Evolutionary conservation across 495 filamentous ascomycete species (phyloP).

Genomic region (Hypoxylon subgilvum): DNA sequence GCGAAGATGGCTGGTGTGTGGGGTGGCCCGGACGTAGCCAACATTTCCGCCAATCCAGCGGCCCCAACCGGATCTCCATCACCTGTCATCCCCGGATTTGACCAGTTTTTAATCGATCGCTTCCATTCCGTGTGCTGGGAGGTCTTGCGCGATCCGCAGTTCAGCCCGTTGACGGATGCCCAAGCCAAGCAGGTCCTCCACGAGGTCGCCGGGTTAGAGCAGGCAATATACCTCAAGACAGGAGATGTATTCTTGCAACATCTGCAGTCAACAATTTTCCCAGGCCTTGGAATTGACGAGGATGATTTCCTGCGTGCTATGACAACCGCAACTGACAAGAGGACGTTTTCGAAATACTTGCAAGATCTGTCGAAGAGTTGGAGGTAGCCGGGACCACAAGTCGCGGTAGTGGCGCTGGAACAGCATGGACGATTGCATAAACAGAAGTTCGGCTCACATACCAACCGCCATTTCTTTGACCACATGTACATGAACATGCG

Average conservation of each 20-base stretch:
- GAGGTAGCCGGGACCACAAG: conserved; percentile 30
- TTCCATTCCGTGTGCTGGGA: conserved; percentile 90
- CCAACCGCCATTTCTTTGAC: conserved; percentile 27
- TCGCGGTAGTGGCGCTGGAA: neutral
- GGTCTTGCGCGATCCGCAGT: conserved; percentile 73
- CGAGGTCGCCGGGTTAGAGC: conserved; percentile 84
- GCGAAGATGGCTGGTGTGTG: conserved; percentile 77
- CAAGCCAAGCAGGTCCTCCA: conserved; percentile 81
- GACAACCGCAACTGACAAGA: conserved; percentile 57
- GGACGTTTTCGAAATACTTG: conserved; percentile 56
- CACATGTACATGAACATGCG: conserved; percentile 33
- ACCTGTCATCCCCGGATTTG: conserved; percentile 82
- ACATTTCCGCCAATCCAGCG: conserved; percentile 54
- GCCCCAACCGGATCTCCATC: conserved; percentile 47
- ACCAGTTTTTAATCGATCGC: conserved; percentile 82
- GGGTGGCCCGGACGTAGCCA: conserved; percentile 80
- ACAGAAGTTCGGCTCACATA: conserved; percentile 36
- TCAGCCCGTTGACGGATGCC: conserved; percentile 78
- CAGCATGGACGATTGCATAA: conserved; percentile 25
- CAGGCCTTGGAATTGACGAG: conserved; percentile 53
- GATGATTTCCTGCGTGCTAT: conserved; percentile 57
- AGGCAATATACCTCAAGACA: conserved; percentile 85
- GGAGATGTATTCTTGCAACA: conserved; percentile 63
- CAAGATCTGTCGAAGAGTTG: conserved; percentile 49
- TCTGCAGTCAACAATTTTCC: conserved; percentile 56